Evolutionary conservation across 164 flowering plant genomes (phyloP).

Genomic region (Umbellularia californica): DNA sequence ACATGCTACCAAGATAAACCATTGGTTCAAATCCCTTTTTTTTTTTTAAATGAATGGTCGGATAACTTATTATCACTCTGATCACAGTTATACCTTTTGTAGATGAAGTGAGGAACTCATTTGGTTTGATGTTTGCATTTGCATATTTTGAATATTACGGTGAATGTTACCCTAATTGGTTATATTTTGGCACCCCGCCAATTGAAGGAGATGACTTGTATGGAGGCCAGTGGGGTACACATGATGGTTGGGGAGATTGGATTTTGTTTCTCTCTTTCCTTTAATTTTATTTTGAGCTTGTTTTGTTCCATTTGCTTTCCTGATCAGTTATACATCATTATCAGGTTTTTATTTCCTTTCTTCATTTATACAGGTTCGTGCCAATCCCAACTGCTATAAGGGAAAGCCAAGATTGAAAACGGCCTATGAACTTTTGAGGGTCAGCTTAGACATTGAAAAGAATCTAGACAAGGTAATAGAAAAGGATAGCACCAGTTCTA

Average conservation of each 20-base stretch:
- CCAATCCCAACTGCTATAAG: slow-evolving; percentile 72
- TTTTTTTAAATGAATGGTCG: no score
- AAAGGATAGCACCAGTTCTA: not conserved
- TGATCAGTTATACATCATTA: not conserved
- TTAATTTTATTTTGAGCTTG: no score
- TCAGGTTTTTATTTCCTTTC: not conserved
- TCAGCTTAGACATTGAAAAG: not conserved
- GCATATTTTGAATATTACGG: no score
- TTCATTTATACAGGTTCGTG: slow-evolving; percentile 39
- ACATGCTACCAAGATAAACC: no score
- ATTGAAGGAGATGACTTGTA: not conserved
- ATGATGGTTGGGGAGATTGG: not conserved
- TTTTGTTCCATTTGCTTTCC: not conserved
- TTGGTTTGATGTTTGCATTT: no score
- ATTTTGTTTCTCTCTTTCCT: not conserved
- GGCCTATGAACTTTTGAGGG: not conserved
- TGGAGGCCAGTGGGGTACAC: no score
- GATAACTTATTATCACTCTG: no score
- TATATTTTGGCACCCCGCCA: not conserved
- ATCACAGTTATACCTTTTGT: no score
- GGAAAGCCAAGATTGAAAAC: slow-evolving; percentile 64
- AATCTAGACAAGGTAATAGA: not conserved
- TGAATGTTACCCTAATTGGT: not conserved
- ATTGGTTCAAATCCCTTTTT: no score
- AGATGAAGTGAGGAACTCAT: no score